phyloP scores from a whole-genome alignment of 1,139 yeast genomes.

The Lodderomyces margitis region DNA sequence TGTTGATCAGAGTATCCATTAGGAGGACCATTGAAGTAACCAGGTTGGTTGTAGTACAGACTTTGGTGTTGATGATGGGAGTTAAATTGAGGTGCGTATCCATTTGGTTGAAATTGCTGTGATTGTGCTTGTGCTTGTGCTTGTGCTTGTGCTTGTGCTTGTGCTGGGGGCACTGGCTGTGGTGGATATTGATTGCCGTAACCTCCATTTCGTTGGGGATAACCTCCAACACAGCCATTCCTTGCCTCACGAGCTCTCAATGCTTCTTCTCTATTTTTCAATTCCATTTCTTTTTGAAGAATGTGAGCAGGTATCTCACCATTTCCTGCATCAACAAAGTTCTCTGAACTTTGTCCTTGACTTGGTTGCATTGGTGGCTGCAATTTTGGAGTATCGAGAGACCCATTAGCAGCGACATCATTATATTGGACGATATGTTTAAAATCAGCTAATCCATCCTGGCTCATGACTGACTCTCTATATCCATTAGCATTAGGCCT shows the following conservation, averaged over 20 bases:
- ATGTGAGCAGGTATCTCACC: constrained; percentile 15
- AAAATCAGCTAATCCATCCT: constrained; percentile 41
- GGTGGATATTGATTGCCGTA: constrained; percentile 9
- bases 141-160: too few species aligned
- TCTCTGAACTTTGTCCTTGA: constrained; percentile 6
- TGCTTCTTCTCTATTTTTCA: constrained; percentile 45
- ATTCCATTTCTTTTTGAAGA: constrained; percentile 36
- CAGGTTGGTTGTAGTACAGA: constrained; percentile 6
- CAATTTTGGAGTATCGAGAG: constrained; percentile 2
- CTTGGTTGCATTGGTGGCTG: constrained; percentile 4
- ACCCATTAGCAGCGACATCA: constrained; percentile 24
- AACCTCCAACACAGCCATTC: constrained; percentile 4
- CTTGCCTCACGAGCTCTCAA: constrained; percentile 35
- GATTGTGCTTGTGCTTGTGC: too few species aligned
- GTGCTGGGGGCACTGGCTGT: constrained; percentile 10
- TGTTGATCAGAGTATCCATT: constrained; percentile 25
- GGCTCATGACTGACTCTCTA: constrained; percentile 17
- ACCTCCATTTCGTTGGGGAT: constrained; percentile 9
- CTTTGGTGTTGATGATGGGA: constrained; percentile 9
- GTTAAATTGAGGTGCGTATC: constrained; percentile 15
- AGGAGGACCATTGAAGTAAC: constrained; percentile 9
- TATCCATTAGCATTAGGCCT: constrained; percentile 3
- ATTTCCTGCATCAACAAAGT: constrained; percentile 11
- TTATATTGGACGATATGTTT: constrained; percentile 42
- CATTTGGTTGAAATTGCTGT: constrained; percentile 5